Evolutionary conservation across 371 early-diverging fungal species (phyloP).

Genomic region (Rhizopus microsporus): DNA sequence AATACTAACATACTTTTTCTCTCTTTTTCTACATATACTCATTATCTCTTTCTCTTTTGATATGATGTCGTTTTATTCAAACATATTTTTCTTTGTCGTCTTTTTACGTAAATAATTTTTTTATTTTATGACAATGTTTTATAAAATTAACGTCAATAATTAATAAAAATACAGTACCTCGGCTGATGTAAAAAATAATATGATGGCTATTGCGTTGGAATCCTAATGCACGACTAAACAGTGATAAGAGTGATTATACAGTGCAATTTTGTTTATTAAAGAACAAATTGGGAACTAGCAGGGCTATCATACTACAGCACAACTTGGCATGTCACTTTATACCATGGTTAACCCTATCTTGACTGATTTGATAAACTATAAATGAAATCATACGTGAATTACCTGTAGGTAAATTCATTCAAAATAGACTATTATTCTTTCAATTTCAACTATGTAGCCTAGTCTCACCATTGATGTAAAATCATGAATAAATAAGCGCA

Average conservation of each 20-base stretch:
- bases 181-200: conserved; percentile 65
- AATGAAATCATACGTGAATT: conserved; percentile 43
- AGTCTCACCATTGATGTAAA: conserved; percentile 15
- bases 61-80: too few species aligned
- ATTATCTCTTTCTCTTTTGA: too few species aligned
- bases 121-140: too few species aligned
- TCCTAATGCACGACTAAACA: conserved; percentile 65
- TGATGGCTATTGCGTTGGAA: conserved; percentile 72
- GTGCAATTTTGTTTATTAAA: neutral
- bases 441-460: conserved; percentile 49
- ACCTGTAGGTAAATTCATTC: conserved; percentile 28
- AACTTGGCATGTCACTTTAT: too few species aligned
- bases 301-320: too few species aligned
- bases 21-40: too few species aligned
- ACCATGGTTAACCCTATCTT: too few species aligned
- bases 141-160: too few species aligned
- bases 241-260: conserved; percentile 33
- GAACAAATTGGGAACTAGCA: too few species aligned
- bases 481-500: neutral
- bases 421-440: conserved; percentile 43
- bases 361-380: conserved; percentile 7
- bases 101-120: too few species aligned
- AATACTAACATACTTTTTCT: too few species aligned
- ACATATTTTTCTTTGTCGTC: too few species aligned
- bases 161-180: conserved; percentile 31